phyloP scores from a whole-genome alignment of 306 rosid species.

The Dryas alaskensis region DNA sequence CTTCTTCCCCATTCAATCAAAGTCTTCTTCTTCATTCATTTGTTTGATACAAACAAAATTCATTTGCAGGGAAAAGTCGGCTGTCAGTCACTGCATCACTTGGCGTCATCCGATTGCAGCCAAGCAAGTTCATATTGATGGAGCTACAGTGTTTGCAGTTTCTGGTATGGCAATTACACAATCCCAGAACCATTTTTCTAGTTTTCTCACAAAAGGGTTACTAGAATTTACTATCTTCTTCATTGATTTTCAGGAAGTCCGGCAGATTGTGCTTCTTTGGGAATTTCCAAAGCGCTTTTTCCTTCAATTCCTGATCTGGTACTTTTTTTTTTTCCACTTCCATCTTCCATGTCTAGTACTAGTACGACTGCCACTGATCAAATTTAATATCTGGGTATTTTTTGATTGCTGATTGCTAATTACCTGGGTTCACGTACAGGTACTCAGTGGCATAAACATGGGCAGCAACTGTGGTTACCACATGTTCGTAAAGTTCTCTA shows the following conservation, averaged over 20 bases:
- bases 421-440: slow-evolving; percentile 43
- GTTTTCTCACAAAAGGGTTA: not conserved
- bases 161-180: slow-evolving; percentile 42
- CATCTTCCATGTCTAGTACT: not conserved
- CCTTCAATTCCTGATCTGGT: slow-evolving; percentile 74
- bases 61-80: slow-evolving; percentile 69
- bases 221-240: not conserved
- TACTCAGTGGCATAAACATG: slow-evolving; percentile 91
- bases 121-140: slow-evolving; percentile 57
- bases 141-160: slow-evolving; percentile 68
- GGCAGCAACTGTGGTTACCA: slow-evolving; percentile 95
- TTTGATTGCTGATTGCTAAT: slow-evolving; percentile 15
- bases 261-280: slow-evolving; percentile 88
- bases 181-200: not conserved
- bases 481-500: slow-evolving; percentile 42
- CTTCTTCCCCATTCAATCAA: not conserved
- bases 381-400: not conserved
- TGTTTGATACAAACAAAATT: not conserved
- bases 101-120: slow-evolving; percentile 69
- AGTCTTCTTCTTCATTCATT: not conserved
- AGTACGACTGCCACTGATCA: not conserved
- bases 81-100: slow-evolving; percentile 76
- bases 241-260: slow-evolving; percentile 66
- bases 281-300: slow-evolving; percentile 70
- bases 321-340: not conserved